These are phyloP conservation scores for Neopestalotiopsis sp. DNA, from an alignment of 2,329 filamentous ascomycete genomes.

Conservation along the genomic window DNA sequence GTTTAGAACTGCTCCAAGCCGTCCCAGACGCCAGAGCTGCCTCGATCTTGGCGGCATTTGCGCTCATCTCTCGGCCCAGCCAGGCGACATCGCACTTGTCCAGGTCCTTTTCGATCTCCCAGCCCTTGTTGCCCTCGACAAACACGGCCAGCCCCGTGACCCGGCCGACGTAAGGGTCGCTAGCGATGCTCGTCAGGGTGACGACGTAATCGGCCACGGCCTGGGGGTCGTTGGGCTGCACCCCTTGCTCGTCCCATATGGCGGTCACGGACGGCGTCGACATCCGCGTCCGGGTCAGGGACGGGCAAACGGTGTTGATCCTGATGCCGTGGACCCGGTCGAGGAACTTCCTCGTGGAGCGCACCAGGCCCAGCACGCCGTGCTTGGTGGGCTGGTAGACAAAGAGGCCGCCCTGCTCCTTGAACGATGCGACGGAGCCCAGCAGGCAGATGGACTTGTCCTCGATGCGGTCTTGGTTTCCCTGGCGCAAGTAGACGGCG, in stretches of 20 bases:
- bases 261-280: background rate
- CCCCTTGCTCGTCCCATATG: background rate
- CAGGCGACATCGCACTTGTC: background rate
- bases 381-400: background rate
- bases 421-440: background rate
- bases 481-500: background rate
- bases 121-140: background rate
- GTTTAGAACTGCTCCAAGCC: background rate
- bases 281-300: background rate
- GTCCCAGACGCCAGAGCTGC: background rate
- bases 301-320: background rate
- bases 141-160: background rate
- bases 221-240: background rate
- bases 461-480: background rate
- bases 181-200: background rate
- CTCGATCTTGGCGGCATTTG: background rate
- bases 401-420: background rate
- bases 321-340: background rate
- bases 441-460: constrained; percentile 7
- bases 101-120: background rate
- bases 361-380: background rate
- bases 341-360: background rate
- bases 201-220: background rate
- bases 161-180: background rate
- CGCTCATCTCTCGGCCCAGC: background rate